Base-by-base conservation (phyloP, 345 rosid genomes). In the Geranium rotundifolium region DNA sequence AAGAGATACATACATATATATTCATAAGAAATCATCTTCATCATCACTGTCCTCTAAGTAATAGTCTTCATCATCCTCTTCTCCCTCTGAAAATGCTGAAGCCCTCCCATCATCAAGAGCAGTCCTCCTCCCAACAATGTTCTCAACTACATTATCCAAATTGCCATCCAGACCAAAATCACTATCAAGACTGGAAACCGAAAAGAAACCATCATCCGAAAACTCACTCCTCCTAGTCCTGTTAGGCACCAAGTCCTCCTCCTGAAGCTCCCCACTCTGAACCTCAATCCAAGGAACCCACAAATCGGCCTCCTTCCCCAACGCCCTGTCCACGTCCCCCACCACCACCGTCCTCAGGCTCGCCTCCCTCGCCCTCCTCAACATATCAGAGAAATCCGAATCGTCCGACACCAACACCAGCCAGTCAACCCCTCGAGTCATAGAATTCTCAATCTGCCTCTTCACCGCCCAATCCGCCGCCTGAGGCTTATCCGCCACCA, bases 391-490 rank as follows among this genome's bases (percentile, higher is more conserved):
- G 57, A 92, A 92, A 63, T 89, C 98, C 29, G 81, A 84, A 73
- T 92, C 97, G 72, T 85, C 98, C 3, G 96, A 85, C 2, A 92
- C 89, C 79, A 92, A 62, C 29, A 92, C 70, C 77, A 92, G 62
- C 96, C 95, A 89, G 65, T 92, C 95, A 57, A 89, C 77, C 50
- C 96, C 89, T 60, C 90, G 75, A 12, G 81, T 89, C 98, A 89
- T 85, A 0, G 95, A 89, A 73, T 87, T 95, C 64, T 80, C 84
- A 80, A 92, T 89, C 73, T 92, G 98, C 70, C 84, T 83, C 83
- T 89, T 92, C 83, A 92, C 71, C 5, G 95, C 93, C 98, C 95
- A 92, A 73, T 92, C 96, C 19, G 98, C 95, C 0, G 96, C 96
- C 64, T 92, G 98, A 0, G 98, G 96, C 76, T 89, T 89, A 71